Percentiles rank a stretch among this genome's conserved stretches.
These are phyloP conservation scores for Calocera viscosa DNA, from an alignment of 768 basidiomycete genomes.

Conservation along the genomic window DNA sequence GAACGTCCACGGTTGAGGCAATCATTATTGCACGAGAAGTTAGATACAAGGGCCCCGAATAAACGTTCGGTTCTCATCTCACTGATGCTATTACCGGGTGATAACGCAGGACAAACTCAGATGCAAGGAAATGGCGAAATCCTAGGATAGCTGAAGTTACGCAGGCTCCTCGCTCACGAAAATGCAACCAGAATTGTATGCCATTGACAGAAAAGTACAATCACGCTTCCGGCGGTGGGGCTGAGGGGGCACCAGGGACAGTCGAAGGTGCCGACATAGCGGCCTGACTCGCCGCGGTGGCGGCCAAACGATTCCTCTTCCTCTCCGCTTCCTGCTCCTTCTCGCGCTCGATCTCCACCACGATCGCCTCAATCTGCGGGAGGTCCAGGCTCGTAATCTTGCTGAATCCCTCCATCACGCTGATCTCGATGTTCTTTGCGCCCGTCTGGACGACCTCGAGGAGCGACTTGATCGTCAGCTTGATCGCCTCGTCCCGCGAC, in stretches of 20 bases:
- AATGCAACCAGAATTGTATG: no score
- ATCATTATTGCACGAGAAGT: no score
- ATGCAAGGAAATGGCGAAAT: no score
- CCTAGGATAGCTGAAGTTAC: no score
- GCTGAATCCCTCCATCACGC: slow-evolving; percentile 91
- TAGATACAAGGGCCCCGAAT: no score
- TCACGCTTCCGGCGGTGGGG: slow-evolving; percentile 12
- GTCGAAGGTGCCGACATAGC: slow-evolving; percentile 43
- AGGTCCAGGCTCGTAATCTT: slow-evolving; percentile 87
- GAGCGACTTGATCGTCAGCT: slow-evolving; percentile 87
- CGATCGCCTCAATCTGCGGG: slow-evolving; percentile 80
- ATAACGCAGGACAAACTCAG: no score
- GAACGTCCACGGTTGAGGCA: no score
- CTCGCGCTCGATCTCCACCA: slow-evolving; percentile 86
- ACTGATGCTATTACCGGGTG: no score
- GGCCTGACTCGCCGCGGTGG: slow-evolving; percentile 81
- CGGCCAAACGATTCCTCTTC: slow-evolving; percentile 80
- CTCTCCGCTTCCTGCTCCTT: slow-evolving; percentile 97
- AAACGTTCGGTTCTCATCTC: no score
- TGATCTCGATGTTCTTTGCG: slow-evolving; percentile 99
- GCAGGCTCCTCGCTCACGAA: no score
- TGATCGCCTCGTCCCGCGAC: slow-evolving; percentile 78
- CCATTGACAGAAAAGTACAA: not conserved
- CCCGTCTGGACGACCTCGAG: slow-evolving; percentile 98
- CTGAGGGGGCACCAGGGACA: slow-evolving; percentile 12